Evolutionary conservation across 768 basidiomycete species (phyloP), one percentile per base, ranked within the genome.

Genomic region (Leccinum rimulosum): DNA sequence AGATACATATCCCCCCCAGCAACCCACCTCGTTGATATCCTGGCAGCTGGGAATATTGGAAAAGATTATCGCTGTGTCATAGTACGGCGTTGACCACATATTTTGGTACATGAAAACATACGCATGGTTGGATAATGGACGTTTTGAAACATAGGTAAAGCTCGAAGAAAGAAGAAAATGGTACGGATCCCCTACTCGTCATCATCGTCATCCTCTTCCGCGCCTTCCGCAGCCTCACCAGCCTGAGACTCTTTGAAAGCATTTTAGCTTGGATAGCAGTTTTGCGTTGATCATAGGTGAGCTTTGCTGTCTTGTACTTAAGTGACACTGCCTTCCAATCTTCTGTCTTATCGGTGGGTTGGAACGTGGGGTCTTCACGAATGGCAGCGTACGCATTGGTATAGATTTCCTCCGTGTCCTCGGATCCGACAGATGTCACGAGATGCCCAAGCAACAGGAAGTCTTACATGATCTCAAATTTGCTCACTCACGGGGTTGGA

Each of bases 381-480:
- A 98, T 99, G 62, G 94, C 92, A 56, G 92, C 89, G 78, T 97
- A 92, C 2, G 93, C 95, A 69, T 89, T 90, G 40, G 84, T 83
- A 80, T 91, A 98, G 61, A 99, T 88, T 73, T 98, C 97, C 75
- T 98, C 93, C 2, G 98, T 93, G 70, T 98, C 96, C 65, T 95
- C 97, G 3, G 94, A 25, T 25, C 25, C 25, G 25, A 25, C 25
- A 25, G 25, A 25, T 25, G 25, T 25, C 25, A 25, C 25, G 25
- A 25, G 25, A 25, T 25, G 25, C 25, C 25, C 25, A 25, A 25
- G 25, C 25, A 25, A 2, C 25, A 25, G 25, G 25, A 25, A 25
- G 25, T 25, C 25, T 25, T 25, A 25, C 25, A 25, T 25, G 25
- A 25, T 25, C 25, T 25, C 25, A 25, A 25, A 25, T 25, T 25